Conservation (phyloP, 768 basidiomycete genomes). For the Mycena sanguinolenta region DNA sequence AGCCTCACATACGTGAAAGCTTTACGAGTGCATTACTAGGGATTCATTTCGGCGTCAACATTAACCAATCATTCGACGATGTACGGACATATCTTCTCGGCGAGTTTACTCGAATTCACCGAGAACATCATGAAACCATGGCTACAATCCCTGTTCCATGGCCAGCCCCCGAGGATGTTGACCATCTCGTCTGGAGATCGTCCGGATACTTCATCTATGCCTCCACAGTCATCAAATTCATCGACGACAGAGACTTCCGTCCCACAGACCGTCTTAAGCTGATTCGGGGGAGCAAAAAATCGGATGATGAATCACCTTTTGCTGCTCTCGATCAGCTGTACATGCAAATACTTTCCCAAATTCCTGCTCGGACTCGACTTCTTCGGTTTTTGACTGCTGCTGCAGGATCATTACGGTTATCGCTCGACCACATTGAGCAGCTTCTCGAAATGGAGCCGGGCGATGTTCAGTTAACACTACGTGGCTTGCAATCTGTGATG, state of each 20-base stretch:
- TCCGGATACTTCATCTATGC: constrained; percentile 43
- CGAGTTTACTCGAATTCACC: background rate
- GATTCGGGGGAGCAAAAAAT: background rate
- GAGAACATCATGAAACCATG: background rate
- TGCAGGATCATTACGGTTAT: too few species aligned
- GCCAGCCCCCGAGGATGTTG: constrained; percentile 33
- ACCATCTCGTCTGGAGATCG: constrained; percentile 30
- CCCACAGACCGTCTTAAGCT: background rate
- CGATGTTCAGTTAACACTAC: background rate
- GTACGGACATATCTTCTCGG: constrained; percentile 30
- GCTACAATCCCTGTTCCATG: constrained; percentile 24
- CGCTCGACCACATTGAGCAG: too few species aligned
- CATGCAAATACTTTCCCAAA: background rate
- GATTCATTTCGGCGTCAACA: background rate
- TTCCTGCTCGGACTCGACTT: background rate
- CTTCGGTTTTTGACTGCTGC: too few species aligned
- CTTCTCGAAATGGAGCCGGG: background rate
- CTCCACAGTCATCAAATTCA: background rate
- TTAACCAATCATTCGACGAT: constrained; percentile 33
- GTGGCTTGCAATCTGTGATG: background rate
- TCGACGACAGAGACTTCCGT: background rate
- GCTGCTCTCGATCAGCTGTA: background rate
- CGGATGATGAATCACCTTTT: background rate
- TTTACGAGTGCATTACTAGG: constrained; percentile 17
- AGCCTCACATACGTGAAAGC: constrained; percentile 32